phyloP scores from a whole-genome alignment of 164 flowering plant genomes.

The Stephania cephalantha region DNA sequence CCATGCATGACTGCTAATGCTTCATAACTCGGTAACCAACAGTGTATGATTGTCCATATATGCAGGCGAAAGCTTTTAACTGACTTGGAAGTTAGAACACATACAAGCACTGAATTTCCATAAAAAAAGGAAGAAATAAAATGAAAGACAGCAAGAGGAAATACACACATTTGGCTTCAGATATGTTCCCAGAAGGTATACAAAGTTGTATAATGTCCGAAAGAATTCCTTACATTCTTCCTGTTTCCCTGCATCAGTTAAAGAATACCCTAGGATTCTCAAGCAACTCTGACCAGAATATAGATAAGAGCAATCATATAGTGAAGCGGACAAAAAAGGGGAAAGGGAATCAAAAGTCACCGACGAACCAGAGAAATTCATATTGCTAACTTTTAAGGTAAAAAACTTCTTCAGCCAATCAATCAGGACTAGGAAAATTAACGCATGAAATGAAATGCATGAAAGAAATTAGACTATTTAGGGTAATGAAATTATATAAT shows the following conservation, averaged over 20 bases:
- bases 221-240: slow-evolving; percentile 76
- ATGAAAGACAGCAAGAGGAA: background rate
- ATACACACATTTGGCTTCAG: slow-evolving; percentile 80
- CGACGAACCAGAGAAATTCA: background rate
- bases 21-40: background rate
- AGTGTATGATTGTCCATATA: background rate
- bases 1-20: too few relatives aligned
- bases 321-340: background rate
- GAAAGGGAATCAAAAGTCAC: background rate
- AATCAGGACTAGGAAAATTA: too few relatives aligned
- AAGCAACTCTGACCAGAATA: background rate
- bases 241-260: slow-evolving; percentile 50
- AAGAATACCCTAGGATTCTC: background rate
- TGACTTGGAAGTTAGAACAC: background rate
- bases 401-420: too few relatives aligned
- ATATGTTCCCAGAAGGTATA: slow-evolving; percentile 80
- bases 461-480: background rate
- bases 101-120: background rate
- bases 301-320: background rate
- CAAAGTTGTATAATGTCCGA: slow-evolving; percentile 54
- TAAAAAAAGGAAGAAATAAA: background rate
- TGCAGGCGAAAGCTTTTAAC: background rate
- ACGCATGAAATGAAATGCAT: too few relatives aligned
- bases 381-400: background rate
- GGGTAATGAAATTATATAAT: background rate